Evolutionary conservation across 768 basidiomycete genomes (phyloP).

Genomic region (Phanerodontia chrysosporium): DNA sequence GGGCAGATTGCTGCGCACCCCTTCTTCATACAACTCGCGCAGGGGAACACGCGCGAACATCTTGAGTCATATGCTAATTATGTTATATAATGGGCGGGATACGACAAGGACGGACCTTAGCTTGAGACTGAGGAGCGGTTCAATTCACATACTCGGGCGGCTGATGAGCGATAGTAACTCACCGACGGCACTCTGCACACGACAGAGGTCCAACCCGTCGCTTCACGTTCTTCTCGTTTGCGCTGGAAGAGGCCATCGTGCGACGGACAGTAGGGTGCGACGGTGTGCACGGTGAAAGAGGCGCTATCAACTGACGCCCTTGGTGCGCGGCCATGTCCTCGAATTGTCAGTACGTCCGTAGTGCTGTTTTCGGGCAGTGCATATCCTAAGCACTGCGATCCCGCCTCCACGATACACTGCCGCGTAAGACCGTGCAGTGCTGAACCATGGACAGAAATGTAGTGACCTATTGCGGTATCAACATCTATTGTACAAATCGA

Average conservation of each 20-base stretch:
- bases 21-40: slow-evolving; percentile 36
- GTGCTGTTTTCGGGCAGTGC: background rate
- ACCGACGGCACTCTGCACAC: slow-evolving; percentile 72
- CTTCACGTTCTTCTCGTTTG: slow-evolving; percentile 16
- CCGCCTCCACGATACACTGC: background rate
- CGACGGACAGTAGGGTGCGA: slow-evolving; percentile 4
- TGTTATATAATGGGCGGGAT: slow-evolving; percentile 13
- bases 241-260: background rate
- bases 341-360: background rate
- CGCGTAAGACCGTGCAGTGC: background rate
- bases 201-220: slow-evolving; percentile 46
- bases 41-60: slow-evolving; percentile 64
- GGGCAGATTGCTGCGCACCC: slow-evolving; percentile 60
- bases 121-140: slow-evolving; percentile 44
- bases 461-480: too few species aligned
- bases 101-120: slow-evolving; percentile 46
- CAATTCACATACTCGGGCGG: slow-evolving; percentile 8
- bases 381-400: background rate
- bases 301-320: slow-evolving; percentile 4
- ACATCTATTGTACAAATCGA: background rate
- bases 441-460: background rate
- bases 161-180: slow-evolving; percentile 14
- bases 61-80: slow-evolving; percentile 26
- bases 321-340: background rate
- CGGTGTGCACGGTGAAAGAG: slow-evolving; percentile 1